Percentiles rank a stretch among this genome's conserved stretches.
Conservation (phyloP, 306 rosid genomes). For the Quercus berberidifolia region DNA sequence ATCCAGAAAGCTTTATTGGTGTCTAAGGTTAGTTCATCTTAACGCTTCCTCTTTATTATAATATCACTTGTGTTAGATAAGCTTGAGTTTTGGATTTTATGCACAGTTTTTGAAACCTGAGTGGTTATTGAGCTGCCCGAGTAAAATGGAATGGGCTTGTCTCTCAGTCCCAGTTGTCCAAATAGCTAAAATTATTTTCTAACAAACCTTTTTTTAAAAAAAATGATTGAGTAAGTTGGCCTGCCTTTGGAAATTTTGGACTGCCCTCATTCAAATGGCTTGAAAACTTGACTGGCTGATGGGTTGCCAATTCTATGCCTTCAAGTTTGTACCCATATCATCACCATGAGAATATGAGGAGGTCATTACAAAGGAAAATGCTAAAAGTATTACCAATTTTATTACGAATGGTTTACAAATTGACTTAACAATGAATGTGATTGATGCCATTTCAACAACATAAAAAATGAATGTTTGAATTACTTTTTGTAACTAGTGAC, state of each 20-base stretch:
- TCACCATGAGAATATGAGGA: too few species aligned
- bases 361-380: too few species aligned
- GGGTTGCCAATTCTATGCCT: not conserved
- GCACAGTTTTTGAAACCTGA: not conserved
- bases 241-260: not conserved
- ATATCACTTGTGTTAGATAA: not conserved
- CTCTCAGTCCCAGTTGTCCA: not conserved
- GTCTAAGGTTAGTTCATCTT: conserved; percentile 44
- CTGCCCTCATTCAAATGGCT: not conserved
- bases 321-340: too few species aligned
- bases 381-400: too few species aligned
- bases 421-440: too few species aligned
- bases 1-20: conserved; percentile 39
- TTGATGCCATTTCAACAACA: too few species aligned
- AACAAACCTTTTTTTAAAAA: not conserved
- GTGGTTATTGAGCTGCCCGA: not conserved
- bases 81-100: not conserved
- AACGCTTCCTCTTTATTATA: not conserved
- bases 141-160: not conserved
- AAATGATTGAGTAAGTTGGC: not conserved
- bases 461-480: too few species aligned
- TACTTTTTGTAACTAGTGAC: too few species aligned
- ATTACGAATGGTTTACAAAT: too few species aligned
- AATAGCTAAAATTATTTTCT: too few species aligned
- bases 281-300: not conserved